phyloP scores from a whole-genome alignment of 495 filamentous ascomycete genomes.

The Aspergillus nidulans region DNA sequence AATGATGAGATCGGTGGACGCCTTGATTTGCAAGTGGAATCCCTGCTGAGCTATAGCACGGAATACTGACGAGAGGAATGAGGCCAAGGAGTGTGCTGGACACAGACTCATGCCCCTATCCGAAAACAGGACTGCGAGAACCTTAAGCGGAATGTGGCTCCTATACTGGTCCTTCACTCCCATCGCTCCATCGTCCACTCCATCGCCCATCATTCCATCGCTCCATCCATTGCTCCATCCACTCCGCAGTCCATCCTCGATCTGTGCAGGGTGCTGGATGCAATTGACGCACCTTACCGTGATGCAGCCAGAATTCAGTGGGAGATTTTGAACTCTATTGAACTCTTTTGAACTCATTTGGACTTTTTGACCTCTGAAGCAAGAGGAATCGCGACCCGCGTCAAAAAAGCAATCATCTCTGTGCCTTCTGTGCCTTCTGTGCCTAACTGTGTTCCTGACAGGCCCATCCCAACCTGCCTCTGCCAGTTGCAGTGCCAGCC shows the following conservation, averaged over 20 bases:
- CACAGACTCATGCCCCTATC: slow-evolving; percentile 2
- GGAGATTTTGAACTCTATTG: too few relatives aligned
- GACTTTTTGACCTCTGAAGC: too few relatives aligned
- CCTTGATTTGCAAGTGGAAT: not conserved
- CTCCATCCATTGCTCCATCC: too few relatives aligned
- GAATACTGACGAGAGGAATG: not conserved
- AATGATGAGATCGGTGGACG: not conserved
- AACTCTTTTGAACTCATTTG: too few relatives aligned
- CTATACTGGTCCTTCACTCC: not conserved
- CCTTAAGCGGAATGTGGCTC: not conserved
- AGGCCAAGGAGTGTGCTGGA: slow-evolving; percentile 5
- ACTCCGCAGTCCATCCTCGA: not conserved
- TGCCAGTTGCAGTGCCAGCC: not conserved
- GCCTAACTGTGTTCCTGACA: slow-evolving; percentile 1
- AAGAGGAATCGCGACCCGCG: not conserved
- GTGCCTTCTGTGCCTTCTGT: too few relatives aligned
- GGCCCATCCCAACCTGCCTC: not conserved
- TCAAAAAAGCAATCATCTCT: not conserved
- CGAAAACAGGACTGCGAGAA: slow-evolving; percentile 1
- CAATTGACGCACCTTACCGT: not conserved
- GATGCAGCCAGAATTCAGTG: not conserved
- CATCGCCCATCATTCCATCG: not conserved
- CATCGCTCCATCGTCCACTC: not conserved
- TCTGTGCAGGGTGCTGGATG: not conserved
- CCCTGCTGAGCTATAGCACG: not conserved